phyloP scores from a whole-genome alignment of 352 stramenopile genomes.

The Phytophthora aleatoria region DNA sequence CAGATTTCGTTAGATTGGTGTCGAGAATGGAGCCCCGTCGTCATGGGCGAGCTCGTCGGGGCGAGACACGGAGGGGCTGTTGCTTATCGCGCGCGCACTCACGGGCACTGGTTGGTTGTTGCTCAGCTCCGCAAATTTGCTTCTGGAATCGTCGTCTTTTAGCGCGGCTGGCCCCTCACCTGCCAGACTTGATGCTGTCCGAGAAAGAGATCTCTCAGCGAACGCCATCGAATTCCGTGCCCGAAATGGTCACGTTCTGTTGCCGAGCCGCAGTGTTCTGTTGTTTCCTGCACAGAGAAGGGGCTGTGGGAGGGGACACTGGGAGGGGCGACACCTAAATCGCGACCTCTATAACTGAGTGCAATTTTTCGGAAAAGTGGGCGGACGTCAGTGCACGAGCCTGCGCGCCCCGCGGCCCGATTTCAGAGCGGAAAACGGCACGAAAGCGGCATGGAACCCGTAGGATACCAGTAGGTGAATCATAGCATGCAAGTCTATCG shows the following conservation, averaged over 20 bases:
- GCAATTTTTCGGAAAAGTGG: conserved; percentile 4
- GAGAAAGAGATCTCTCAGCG: conserved; percentile 1
- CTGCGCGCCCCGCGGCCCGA: background rate
- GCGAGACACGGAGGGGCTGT: conserved; percentile 16
- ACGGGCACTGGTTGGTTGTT: conserved; percentile 35
- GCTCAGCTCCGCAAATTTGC: conserved; percentile 34
- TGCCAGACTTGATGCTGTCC: background rate
- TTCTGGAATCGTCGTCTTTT: conserved; percentile 13
- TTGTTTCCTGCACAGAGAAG: conserved; percentile 2
- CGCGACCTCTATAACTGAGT: conserved; percentile 5
- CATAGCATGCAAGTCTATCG: background rate
- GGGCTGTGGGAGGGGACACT: background rate
- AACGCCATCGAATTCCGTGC: conserved; percentile 27
- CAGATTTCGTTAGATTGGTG: background rate
- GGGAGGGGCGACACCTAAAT: conserved; percentile 1
- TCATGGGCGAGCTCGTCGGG: background rate
- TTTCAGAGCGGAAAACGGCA: background rate
- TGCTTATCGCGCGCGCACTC: conserved; percentile 1
- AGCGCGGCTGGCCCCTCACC: background rate
- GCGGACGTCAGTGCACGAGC: background rate
- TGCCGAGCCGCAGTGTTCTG: background rate
- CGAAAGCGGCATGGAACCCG: background rate
- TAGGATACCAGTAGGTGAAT: background rate
- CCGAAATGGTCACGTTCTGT: conserved; percentile 4
- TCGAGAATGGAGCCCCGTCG: background rate